Percentiles rank a stretch among this genome's conserved stretches.
Conservation (phyloP, 768 basidiomycete genomes). For the Rubroboletus satanas region DNA sequence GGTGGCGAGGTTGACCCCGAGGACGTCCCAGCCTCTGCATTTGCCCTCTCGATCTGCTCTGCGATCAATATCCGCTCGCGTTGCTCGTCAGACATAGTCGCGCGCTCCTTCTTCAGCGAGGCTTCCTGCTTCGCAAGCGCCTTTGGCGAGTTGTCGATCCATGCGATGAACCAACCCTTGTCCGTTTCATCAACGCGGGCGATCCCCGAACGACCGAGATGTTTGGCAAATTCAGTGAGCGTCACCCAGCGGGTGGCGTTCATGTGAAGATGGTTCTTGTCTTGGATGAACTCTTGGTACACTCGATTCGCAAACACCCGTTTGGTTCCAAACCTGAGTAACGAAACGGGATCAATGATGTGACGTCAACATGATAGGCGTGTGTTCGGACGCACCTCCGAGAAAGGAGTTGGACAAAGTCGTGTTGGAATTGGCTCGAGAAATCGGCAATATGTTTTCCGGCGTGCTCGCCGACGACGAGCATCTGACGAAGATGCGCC, state of each 20-base stretch:
- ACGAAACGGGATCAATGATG: not conserved
- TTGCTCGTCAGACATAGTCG: conserved; percentile 90
- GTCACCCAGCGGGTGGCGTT: conserved; percentile 98
- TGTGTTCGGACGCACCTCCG: conserved; percentile 52
- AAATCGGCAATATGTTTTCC: conserved; percentile 90
- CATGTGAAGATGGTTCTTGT: conserved; percentile 95
- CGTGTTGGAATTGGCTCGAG: conserved; percentile 82
- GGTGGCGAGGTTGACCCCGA: conserved; percentile 36
- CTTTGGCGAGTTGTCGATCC: conserved; percentile 96
- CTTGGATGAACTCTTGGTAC: conserved; percentile 96
- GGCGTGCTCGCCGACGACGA: conserved; percentile 93
- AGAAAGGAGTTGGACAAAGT: conserved; percentile 88
- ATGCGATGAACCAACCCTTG: conserved; percentile 96
- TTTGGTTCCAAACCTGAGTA: conserved; percentile 80
- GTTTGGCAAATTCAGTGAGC: conserved; percentile 90
- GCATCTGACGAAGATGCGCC: conserved; percentile 92
- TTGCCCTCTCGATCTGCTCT: conserved; percentile 92
- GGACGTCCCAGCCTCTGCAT: conserved; percentile 37
- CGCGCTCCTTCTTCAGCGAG: conserved; percentile 85
- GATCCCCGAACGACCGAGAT: conserved; percentile 80
- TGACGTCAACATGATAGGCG: too few species aligned
- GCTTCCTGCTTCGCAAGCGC: conserved; percentile 89
- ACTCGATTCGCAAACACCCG: conserved; percentile 92
- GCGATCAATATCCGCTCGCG: conserved; percentile 84
- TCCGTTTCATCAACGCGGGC: conserved; percentile 96